Evolutionary conservation across 2,329 filamentous ascomycete genomes (phyloP).

Genomic region (Chrysosporium keratinophilum): DNA sequence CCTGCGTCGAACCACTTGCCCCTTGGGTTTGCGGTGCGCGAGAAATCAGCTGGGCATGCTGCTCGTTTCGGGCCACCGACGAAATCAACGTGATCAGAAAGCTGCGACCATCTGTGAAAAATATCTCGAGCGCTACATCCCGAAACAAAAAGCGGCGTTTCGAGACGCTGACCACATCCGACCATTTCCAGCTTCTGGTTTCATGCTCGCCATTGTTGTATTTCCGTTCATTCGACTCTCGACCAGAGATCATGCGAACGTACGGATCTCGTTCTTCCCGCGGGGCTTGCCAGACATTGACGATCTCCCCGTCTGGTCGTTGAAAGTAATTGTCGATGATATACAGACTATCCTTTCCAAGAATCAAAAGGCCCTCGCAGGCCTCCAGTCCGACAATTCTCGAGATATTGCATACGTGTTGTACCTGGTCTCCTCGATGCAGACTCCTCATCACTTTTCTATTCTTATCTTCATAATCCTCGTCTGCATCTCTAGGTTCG

Average conservation of each 20-base stretch:
- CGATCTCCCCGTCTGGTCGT: conserved; percentile 86
- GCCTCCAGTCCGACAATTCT: conserved; percentile 88
- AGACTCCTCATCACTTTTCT: conserved; percentile 93
- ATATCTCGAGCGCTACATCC: conserved; percentile 92
- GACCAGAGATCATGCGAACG: conserved; percentile 79
- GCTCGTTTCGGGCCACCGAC: conserved; percentile 61
- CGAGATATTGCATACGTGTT: conserved; percentile 90
- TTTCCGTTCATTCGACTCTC: conserved; percentile 53
- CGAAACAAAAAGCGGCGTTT: conserved; percentile 92
- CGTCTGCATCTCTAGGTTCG: conserved; percentile 74
- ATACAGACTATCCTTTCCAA: conserved; percentile 85
- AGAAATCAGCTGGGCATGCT: conserved; percentile 63
- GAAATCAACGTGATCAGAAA: conserved; percentile 83
- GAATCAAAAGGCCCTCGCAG: conserved; percentile 82
- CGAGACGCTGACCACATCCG: conserved; percentile 86
- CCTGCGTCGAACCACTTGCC: conserved; percentile 57
- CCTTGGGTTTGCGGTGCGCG: conserved; percentile 73
- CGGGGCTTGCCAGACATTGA: conserved; percentile 90
- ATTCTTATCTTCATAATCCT: conserved; percentile 93
- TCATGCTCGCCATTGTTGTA: conserved; percentile 57
- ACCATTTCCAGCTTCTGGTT: conserved; percentile 85
- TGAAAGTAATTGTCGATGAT: conserved; percentile 97
- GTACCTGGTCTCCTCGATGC: conserved; percentile 80
- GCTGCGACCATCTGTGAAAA: conserved; percentile 93
- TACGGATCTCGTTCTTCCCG: conserved; percentile 89